Percentiles rank a stretch among this genome's conserved stretches.
Conservation (phyloP, 2,329 filamentous ascomycete species). For the Sporothrix luriei region DNA sequence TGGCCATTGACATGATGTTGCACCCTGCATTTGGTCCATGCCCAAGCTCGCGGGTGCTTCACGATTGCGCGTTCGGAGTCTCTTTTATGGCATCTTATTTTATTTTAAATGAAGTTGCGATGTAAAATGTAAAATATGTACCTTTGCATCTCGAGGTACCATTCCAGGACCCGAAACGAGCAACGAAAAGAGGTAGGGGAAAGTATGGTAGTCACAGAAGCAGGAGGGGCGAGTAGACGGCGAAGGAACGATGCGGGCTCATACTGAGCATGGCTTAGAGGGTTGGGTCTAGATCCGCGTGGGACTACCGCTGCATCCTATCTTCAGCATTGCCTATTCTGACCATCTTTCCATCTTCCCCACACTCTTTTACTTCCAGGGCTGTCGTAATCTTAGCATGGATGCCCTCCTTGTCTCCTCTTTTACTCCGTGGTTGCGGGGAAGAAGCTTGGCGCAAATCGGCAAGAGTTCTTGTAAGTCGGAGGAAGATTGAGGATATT, state of each 20-base stretch:
- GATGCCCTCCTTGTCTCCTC: too few relatives aligned
- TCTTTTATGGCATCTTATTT: too few relatives aligned
- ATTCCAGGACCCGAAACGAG: background rate
- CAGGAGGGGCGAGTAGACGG: background rate
- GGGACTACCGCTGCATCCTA: background rate
- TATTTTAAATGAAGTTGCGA: too few relatives aligned
- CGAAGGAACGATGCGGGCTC: background rate
- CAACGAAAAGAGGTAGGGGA: constrained; percentile 6
- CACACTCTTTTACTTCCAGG: background rate
- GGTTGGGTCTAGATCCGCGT: constrained; percentile 13
- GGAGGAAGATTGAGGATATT: background rate
- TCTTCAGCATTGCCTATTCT: background rate
- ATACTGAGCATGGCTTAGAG: background rate
- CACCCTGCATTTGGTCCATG: too few relatives aligned
- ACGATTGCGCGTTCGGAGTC: too few relatives aligned
- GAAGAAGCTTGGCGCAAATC: background rate
- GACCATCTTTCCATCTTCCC: constrained; percentile 3
- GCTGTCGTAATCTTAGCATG: background rate
- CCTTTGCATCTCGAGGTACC: background rate
- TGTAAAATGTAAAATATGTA: background rate
- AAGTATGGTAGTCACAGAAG: background rate
- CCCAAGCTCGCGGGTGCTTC: too few relatives aligned
- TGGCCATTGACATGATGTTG: background rate
- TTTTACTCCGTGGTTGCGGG: background rate
- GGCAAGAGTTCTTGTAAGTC: constrained; percentile 11